phyloP scores from a whole-genome alignment of 192 early-diverging fungal genomes.

The Coemansia asiatica region DNA sequence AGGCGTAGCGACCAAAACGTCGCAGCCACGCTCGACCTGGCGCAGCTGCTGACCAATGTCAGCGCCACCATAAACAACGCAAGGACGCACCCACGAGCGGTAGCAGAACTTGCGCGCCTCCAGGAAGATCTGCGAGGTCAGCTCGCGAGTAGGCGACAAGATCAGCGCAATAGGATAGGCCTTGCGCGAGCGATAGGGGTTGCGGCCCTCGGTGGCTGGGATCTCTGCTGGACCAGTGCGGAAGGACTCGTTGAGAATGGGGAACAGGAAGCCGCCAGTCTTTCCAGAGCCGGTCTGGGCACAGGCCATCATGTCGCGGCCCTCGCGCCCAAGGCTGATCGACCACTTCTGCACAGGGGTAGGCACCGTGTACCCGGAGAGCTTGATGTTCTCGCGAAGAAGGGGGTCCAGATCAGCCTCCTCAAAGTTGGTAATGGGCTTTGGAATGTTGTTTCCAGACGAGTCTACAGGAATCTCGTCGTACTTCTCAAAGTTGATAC shows the following conservation, averaged over 20 bases:
- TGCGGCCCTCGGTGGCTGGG: constrained; percentile 53
- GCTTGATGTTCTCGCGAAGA: constrained; percentile 84
- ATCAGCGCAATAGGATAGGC: constrained; percentile 64
- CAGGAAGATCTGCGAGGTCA: constrained; percentile 69
- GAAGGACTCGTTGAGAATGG: constrained; percentile 91
- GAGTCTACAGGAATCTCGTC: constrained; percentile 98
- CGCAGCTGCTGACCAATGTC: constrained; percentile 87
- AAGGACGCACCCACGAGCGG: constrained; percentile 89
- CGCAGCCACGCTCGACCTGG: constrained; percentile 89
- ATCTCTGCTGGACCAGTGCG: constrained; percentile 69
- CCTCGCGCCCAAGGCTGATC: constrained; percentile 73
- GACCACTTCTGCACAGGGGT: constrained; percentile 97
- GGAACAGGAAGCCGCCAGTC: constrained; percentile 97
- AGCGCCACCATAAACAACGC: constrained; percentile 94
- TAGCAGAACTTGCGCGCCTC: constrained; percentile 77
- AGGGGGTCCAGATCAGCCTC: constrained; percentile 80
- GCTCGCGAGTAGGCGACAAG: constrained; percentile 76
- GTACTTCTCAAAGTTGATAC: constrained; percentile 99
- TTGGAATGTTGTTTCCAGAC: constrained; percentile 67
- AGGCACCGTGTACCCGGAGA: constrained; percentile 82
- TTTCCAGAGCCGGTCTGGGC: constrained; percentile 96
- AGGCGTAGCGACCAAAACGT: constrained; percentile 91
- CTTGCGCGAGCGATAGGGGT: constrained; percentile 61
- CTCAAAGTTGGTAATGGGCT: constrained; percentile 64
- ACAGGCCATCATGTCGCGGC: constrained; percentile 98